Evolutionary conservation across 192 early-diverging fungal genomes (phyloP).

Genomic region (Geranomyces variabilis): DNA sequence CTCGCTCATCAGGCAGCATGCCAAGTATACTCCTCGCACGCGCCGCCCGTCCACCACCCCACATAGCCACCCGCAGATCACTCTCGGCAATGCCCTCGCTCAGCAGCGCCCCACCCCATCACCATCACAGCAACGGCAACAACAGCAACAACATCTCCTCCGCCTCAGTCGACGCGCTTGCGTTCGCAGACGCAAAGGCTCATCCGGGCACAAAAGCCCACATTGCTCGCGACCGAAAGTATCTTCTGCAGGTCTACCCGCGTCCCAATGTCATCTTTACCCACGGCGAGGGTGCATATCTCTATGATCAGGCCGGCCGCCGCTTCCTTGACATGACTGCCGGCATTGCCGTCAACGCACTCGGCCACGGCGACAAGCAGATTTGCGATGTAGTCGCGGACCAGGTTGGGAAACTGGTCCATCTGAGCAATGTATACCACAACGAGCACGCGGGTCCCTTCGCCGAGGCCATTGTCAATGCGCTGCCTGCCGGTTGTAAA

Average conservation of each 20-base stretch:
- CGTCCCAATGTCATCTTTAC: slow-evolving; percentile 59
- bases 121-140: not conserved
- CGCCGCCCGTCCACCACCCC: not conserved
- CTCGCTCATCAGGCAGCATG: too few relatives aligned
- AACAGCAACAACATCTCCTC: not conserved
- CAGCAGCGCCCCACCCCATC: not conserved
- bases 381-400: slow-evolving; percentile 74
- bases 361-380: slow-evolving; percentile 85
- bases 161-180: not conserved
- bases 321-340: slow-evolving; percentile 90
- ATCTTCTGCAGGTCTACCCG: slow-evolving; percentile 51
- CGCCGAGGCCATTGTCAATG: slow-evolving; percentile 73
- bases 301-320: slow-evolving; percentile 78
- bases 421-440: slow-evolving; percentile 90
- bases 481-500: slow-evolving; percentile 5
- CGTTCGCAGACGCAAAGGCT: slow-evolving; percentile 16
- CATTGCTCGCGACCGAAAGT: slow-evolving; percentile 20
- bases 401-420: slow-evolving; percentile 82
- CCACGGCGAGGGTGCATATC: slow-evolving; percentile 78
- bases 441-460: slow-evolving; percentile 84
- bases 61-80: not conserved
- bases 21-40: too few relatives aligned
- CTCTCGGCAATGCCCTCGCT: not conserved
- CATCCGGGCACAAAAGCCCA: slow-evolving; percentile 36
- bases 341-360: slow-evolving; percentile 92